Conservation (phyloP, 495 filamentous ascomycete species). For the Neurospora cerealis region DNA sequence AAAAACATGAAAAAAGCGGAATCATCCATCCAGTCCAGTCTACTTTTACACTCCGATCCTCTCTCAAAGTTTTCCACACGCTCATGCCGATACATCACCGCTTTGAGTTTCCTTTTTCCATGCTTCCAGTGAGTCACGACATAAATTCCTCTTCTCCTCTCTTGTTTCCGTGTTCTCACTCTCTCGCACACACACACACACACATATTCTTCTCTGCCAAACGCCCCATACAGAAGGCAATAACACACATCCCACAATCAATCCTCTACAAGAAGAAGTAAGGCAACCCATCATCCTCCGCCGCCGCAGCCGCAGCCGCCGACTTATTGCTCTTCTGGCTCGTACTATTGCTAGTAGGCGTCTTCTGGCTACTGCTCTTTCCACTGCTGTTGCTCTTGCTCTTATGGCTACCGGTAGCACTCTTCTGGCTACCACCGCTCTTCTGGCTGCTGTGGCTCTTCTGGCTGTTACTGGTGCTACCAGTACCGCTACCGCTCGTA, state of each 20-base stretch:
- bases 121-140: background rate
- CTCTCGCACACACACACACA: too few species aligned
- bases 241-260: background rate
- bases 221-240: background rate
- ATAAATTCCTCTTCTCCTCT: background rate
- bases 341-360: background rate
- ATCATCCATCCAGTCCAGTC: background rate
- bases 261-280: background rate
- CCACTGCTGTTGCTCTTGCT: background rate
- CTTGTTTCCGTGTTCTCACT: too few species aligned
- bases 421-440: background rate
- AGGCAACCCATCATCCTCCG: background rate
- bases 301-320: background rate
- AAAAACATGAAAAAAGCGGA: background rate
- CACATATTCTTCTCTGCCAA: background rate
- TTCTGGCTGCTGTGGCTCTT: background rate
- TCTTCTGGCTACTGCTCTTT: background rate
- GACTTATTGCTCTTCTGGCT: background rate
- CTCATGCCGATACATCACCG: background rate
- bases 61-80: background rate
- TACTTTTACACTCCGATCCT: background rate
- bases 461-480: background rate
- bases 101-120: background rate
- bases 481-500: background rate
- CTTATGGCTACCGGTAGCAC: background rate